These are phyloP conservation scores for Tricholoma bakamatsutake DNA, from an alignment of 768 basidiomycete genomes.

Conservation along the genomic window DNA sequence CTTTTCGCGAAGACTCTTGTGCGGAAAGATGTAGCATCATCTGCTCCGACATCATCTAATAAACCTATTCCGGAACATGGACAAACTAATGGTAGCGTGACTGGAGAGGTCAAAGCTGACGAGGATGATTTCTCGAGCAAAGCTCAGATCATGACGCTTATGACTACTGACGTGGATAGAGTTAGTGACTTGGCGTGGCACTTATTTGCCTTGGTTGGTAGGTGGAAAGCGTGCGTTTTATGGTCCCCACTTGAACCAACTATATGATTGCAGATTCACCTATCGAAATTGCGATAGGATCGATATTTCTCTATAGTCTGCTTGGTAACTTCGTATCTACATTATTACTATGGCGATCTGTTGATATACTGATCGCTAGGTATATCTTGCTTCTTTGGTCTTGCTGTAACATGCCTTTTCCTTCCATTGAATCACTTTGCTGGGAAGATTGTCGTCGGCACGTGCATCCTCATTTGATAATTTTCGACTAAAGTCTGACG, in stretches of 20 bases:
- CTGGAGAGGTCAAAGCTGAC: conserved; percentile 28
- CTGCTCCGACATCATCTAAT: conserved; percentile 25
- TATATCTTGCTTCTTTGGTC: conserved; percentile 70
- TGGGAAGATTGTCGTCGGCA: conserved; percentile 64
- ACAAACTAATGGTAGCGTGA: neutral
- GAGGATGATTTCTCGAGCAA: conserved; percentile 62
- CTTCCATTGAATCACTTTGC: conserved; percentile 80
- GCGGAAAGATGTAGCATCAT: conserved; percentile 77
- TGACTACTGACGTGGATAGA: conserved; percentile 92
- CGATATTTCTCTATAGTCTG: conserved; percentile 69
- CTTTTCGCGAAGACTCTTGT: conserved; percentile 83
- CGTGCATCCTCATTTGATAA: neutral
- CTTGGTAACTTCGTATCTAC: conserved; percentile 43
- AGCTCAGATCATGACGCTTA: conserved; percentile 87
- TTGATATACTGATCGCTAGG: conserved; percentile 22
- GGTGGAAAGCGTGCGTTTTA: neutral
- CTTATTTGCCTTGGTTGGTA: conserved; percentile 67
- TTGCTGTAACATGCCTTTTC: conserved; percentile 67
- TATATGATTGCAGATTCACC: conserved; percentile 51
- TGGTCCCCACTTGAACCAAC: neutral
- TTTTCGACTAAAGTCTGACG: neutral
- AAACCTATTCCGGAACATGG: neutral
- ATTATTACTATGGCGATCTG: neutral
- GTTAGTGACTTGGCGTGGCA: conserved; percentile 84
- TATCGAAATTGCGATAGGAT: conserved; percentile 71